Base-by-base conservation (phyloP, 345 rosid genomes). In the Bruguiera sexangula region DNA sequence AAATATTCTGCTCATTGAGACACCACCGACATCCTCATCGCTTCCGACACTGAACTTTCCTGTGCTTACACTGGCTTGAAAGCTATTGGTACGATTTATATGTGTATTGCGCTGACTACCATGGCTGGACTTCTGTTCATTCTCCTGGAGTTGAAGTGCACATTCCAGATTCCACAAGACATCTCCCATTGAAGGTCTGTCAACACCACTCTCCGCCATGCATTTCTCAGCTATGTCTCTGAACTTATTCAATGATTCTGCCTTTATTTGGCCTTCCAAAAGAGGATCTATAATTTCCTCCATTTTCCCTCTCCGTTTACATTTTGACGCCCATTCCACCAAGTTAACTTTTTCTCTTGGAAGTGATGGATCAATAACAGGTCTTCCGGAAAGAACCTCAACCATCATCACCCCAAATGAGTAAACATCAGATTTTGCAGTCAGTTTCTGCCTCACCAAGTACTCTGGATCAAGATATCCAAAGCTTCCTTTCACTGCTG, bases 401-500 rank as follows among this genome's bases (percentile, higher is more conserved):
- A 85, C 72, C 88, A 85, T 82, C 27, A 87, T 89, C n/a, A 87
- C 92, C 53, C 89, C 92, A 26, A 85, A 87, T 6, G 89, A 85
- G 81, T 87, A 87, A 24, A 87, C 92, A 76, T 87, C 88, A 0
- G 89, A 87, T 70, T 83, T 87, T 69, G 85, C 84, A 0, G 86
- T 85, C 59, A 87, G 62, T 18, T 83, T 86, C 62, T 83, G 89
- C 74, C 82, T 83, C 0, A 81, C 80, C 66, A 85, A 66, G 62
- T 87, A 87, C 76, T 87, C 91, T 2, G 91, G 91, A 75, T 87
- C 91, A 11, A 87, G 84, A 63, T 87, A 87, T 1, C 89, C 89
- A 19, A 88, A 88, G 83, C 93, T 88, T 57, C 93, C 91, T 75
- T 86, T 88, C 6, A 88, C 93, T 11, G 88, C 87, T 6, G 95